Evolutionary conservation across 495 filamentous ascomycete species (phyloP), one percentile per base, ranked within the genome.

Genomic region (Amniculicola lignicola): DNA sequence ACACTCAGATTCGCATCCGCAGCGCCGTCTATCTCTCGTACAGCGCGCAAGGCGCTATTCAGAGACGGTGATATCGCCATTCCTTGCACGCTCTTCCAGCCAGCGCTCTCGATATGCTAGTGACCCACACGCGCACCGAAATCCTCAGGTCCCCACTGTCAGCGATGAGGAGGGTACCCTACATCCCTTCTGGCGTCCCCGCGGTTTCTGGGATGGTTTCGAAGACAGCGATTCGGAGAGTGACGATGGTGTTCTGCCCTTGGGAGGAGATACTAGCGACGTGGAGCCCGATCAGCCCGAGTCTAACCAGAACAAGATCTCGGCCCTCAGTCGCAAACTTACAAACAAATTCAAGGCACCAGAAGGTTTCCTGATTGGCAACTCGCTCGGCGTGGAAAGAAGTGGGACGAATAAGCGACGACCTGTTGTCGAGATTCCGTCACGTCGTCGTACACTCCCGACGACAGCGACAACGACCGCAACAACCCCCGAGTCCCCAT

Each of bases 141-240:
- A 57, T 6, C 42, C 42, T 15, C 64, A 61, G 14, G 57, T 63
- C 16, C 59, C 60, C 27, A 61, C 35, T 39, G 67, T 66, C 18
- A 62, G 49, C 23, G 63, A 67, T 1, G 58, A 61, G 54, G 75
- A 78, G 29, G 77, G 75, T 44, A 82, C 78, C 41, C 73, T 91
- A 4, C 86, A 93, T 63, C 88, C 89, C 1, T 86, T 86, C 69
- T 95, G 90, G 90, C 79, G 82, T 22, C 88, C 90, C 3, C 81
- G 79, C 21, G 75, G 82, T 21, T 88, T 87, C 66, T 86, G 82
- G 77, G 84, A 87, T 24, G 81, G 85, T 51, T 70, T 78, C 4
- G 76, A 78, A 28, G 76, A 79, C 50, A 72, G 74, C 6, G 70
- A 73, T 48, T 69, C 68, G 11, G 66, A 77, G n/a, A 39, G 46